Base-by-base conservation (phyloP, 306 rosid species). In the Corylus americana region DNA sequence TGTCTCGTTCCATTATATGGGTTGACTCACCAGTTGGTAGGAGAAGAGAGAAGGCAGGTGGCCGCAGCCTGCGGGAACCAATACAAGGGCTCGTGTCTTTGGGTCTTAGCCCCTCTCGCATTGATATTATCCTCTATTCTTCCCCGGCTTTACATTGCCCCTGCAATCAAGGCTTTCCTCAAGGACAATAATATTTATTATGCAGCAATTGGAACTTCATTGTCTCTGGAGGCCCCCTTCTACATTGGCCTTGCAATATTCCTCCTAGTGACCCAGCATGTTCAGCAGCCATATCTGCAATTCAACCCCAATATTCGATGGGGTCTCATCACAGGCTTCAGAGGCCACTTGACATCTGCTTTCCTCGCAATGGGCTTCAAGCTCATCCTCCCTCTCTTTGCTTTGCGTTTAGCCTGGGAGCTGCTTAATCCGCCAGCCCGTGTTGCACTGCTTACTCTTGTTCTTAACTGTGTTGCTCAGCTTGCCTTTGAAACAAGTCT, bases 1-100 rank as follows among this genome's bases (percentile, higher is more conserved):
- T 97, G 97, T 61, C 87, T 91, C 8, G 83, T 92, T 66, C 90
- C 98, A 31, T 92, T 95, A 57, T 55, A 81, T 80, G 98, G 98
- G 62, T 72, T 95, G 76, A 90, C 92, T 54, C 85, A 90, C 82
- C 92, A 91, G 18, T 64, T 71, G 50, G 84, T 85, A 8, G 98
- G 92, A 82, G 98, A 95, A 83, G 85, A 85, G 55, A 95, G 87
- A 69, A 70, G 83, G 86, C 83, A 82, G 74, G 91, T 39, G 45
- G 86, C 98, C 51, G 1, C 51, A 11, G 11, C 97, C 98, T 39
- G 90, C 92, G 4, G 53, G 53, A 54, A 78, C 55, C 87, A 83
- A 77, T 87, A 85, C 10, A 89, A 88, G 78, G 89, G 96, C 78
- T 89, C 98, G 51, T 83, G 82, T 37, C 82, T 86, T 20, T 95